A percentile compares a stretch with the other conserved stretches of the same genome.
phyloP scores from a whole-genome alignment of 805 yeast species.

The Lachancea kluyveri region DNA sequence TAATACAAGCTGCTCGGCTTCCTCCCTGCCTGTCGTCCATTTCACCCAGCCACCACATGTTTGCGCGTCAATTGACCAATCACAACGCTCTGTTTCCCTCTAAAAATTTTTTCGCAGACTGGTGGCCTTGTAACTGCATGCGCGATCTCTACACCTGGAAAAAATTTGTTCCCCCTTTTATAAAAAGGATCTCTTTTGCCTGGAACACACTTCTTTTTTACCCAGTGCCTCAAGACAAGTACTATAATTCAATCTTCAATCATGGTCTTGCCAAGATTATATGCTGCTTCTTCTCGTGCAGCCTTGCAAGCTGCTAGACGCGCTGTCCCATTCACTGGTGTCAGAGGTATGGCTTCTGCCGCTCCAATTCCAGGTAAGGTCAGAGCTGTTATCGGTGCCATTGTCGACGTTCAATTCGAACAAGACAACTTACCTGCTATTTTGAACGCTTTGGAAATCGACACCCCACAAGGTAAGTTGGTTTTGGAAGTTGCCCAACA shows the following conservation, averaged over 20 bases:
- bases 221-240: background rate
- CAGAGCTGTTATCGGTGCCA: slow-evolving; percentile 98
- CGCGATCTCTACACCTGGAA: no score
- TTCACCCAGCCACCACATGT: no score
- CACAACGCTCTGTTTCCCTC: background rate
- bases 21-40: no score
- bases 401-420: slow-evolving; percentile 97
- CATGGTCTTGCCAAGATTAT: slow-evolving; percentile 52
- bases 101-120: background rate
- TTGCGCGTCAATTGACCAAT: background rate
- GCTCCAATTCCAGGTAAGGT: slow-evolving; percentile 71
- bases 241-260: slow-evolving; percentile 8
- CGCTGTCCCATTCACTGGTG: slow-evolving; percentile 48
- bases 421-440: slow-evolving; percentile 96
- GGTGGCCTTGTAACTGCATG: no score
- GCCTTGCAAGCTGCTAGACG: slow-evolving; percentile 88
- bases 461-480: slow-evolving; percentile 70
- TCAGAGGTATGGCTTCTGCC: slow-evolving; percentile 37
- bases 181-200: background rate
- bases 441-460: slow-evolving; percentile 90
- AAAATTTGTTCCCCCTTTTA: background rate
- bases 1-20: no score
- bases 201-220: background rate
- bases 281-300: slow-evolving; percentile 66
- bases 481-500: slow-evolving; percentile 99